Evolutionary conservation across 1,284 basidiomycete species (phyloP).

Genomic region (Ceratobasidium papillatum): DNA sequence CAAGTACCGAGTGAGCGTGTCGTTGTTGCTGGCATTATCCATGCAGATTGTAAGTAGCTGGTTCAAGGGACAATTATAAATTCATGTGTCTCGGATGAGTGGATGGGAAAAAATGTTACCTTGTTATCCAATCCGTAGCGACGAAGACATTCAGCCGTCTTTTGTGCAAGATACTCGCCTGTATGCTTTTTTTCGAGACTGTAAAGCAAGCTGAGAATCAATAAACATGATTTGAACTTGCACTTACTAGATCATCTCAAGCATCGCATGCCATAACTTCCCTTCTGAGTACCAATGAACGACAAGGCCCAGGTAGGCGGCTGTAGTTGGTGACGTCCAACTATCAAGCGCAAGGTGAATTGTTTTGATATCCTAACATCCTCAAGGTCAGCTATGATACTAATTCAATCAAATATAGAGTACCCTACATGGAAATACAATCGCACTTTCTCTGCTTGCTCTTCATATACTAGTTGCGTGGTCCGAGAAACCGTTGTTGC

Average conservation of each 20-base stretch:
- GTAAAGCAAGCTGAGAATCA: neutral
- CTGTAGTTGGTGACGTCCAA: constrained; percentile 8
- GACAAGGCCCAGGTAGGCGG: neutral
- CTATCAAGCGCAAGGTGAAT: constrained; percentile 7
- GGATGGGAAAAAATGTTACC: neutral
- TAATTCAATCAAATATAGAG: too few relatives aligned
- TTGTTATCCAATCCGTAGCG: neutral
- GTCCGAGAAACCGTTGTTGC: neutral
- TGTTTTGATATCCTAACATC: neutral
- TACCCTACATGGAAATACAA: neutral
- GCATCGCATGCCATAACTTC: neutral
- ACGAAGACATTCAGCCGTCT: neutral
- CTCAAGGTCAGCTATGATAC: too few relatives aligned
- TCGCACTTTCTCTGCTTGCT: neutral
- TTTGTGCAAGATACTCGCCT: neutral
- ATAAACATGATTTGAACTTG: neutral
- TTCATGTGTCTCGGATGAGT: neutral
- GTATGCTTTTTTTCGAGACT: constrained; percentile 1
- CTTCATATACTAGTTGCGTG: neutral
- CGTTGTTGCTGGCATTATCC: constrained; percentile 15
- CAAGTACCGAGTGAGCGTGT: neutral
- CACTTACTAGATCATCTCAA: neutral
- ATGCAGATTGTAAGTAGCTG: neutral
- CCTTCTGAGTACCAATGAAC: neutral
- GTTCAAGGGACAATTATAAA: neutral